phyloP scores from a whole-genome alignment of 225 moss, liverwort and hornwort species.

The Bryum argenteum region DNA sequence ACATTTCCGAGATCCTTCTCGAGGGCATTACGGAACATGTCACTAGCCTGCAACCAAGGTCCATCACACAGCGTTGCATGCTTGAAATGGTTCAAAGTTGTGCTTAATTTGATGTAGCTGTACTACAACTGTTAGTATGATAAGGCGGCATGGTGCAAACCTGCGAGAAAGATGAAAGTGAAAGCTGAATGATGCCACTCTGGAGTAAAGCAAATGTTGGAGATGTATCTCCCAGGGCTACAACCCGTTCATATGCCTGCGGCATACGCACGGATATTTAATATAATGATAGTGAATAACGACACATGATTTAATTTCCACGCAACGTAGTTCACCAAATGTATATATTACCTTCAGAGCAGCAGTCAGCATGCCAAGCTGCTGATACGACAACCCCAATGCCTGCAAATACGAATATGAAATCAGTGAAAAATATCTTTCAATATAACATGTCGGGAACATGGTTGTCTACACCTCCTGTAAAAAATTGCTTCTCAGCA shows the following conservation, averaged over 20 bases:
- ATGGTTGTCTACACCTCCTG: conserved; percentile 2
- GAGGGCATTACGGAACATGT: conserved; percentile 69
- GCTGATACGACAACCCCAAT: conserved; percentile 94
- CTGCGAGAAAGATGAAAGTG: conserved; percentile 76
- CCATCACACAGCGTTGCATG: conserved; percentile 25
- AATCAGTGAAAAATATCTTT: conserved; percentile 10
- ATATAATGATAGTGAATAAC: conserved; percentile 6
- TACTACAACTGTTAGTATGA: conserved; percentile 6
- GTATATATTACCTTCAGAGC: conserved; percentile 79
- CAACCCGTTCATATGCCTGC: conserved; percentile 91
- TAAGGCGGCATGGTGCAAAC: conserved; percentile 40
- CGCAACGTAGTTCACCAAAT: conserved; percentile 7
- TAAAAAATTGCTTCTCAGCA: conserved; percentile 19
- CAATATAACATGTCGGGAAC: conserved; percentile 4
- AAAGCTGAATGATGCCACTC: conserved; percentile 85
- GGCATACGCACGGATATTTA: conserved; percentile 30
- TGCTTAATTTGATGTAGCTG: neutral
- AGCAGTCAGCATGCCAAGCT: conserved; percentile 97
- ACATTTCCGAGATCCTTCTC: conserved; percentile 74
- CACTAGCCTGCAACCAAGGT: conserved; percentile 69
- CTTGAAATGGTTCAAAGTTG: conserved; percentile 6
- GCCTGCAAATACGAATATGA: conserved; percentile 60
- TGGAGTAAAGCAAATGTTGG: conserved; percentile 82
- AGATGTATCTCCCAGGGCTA: conserved; percentile 56
- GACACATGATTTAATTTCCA: neutral